Evolutionary conservation across 805 yeast species (phyloP).

Genomic region (Metschnikowia proteae): DNA sequence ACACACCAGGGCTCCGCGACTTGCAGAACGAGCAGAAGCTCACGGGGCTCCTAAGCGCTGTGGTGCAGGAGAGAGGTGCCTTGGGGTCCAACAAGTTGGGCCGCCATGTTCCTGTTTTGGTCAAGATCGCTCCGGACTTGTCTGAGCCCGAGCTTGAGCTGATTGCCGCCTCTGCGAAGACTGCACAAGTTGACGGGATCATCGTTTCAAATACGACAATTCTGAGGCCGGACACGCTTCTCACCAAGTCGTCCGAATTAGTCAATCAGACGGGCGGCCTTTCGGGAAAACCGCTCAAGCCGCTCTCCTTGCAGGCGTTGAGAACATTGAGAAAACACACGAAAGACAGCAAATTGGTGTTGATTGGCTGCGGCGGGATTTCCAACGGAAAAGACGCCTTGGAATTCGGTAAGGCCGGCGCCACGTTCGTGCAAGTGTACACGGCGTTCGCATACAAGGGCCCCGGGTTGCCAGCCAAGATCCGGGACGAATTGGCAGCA

Average conservation of each 20-base stretch:
- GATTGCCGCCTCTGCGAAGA: conserved; percentile 76
- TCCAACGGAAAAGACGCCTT: conserved; percentile 82
- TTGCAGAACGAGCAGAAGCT: conserved; percentile 76
- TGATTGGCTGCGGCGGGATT: conserved; percentile 95
- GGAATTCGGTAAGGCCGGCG: conserved; percentile 92
- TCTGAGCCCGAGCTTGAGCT: conserved; percentile 74
- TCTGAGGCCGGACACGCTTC: conserved; percentile 65
- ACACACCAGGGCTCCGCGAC: conserved; percentile 90
- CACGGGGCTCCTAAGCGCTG: conserved; percentile 59
- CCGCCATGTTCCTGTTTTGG: conserved; percentile 72
- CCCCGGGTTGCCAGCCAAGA: conserved; percentile 65
- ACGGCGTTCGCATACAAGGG: conserved; percentile 92
- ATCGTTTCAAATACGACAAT: conserved; percentile 91
- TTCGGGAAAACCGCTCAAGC: conserved; percentile 89
- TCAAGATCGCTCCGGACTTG: conserved; percentile 92
- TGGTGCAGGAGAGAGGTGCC: conserved; percentile 62
- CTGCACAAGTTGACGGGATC: conserved; percentile 82
- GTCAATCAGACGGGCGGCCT: conserved; percentile 75
- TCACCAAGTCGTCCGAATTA: conserved; percentile 43
- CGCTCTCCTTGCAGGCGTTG: conserved; percentile 68
- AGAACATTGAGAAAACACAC: conserved; percentile 69
- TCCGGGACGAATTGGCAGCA: conserved; percentile 37
- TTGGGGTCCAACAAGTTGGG: conserved; percentile 41
- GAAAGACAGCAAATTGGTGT: conserved; percentile 66
- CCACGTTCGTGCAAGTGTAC: conserved; percentile 80